Evolutionary conservation across 2,329 filamentous ascomycete species (phyloP).

Genomic region (Curvularia eragrostidis): DNA sequence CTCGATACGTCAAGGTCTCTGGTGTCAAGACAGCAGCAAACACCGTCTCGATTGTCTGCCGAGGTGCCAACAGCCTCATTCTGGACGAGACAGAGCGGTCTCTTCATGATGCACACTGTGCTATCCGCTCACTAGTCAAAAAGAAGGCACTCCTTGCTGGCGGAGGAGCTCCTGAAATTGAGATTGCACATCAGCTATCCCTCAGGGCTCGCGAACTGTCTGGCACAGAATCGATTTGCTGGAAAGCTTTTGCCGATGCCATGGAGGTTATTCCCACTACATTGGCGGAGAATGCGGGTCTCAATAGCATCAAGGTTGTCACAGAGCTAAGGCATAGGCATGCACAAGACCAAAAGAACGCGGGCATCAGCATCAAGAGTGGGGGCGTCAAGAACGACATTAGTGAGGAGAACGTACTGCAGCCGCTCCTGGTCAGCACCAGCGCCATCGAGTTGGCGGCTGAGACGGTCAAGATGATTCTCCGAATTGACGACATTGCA

Average conservation of each 20-base stretch:
- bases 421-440: conserved; percentile 94
- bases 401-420: conserved; percentile 93
- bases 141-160: conserved; percentile 99
- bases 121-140: conserved; percentile 96
- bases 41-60: conserved; percentile 92
- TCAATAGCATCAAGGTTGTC: conserved; percentile 99
- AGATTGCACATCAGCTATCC: conserved; percentile 86
- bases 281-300: conserved; percentile 92
- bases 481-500: conserved; percentile 72
- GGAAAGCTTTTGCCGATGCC: conserved; percentile 97
- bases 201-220: conserved; percentile 82
- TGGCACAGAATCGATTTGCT: conserved; percentile 96
- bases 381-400: conserved; percentile 98
- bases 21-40: conserved; percentile 83
- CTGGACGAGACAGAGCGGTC: conserved; percentile 96
- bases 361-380: conserved; percentile 97
- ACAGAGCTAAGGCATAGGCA: conserved; percentile 94
- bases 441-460: conserved; percentile 96
- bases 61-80: conserved; percentile 92
- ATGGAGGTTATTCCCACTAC: conserved; percentile 98
- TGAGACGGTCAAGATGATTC: conserved; percentile 97
- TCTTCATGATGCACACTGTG: conserved; percentile 95
- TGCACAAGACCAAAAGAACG: conserved; percentile 92
- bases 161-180: conserved; percentile 94
- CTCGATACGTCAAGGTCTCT: conserved; percentile 92